phyloP scores from a whole-genome alignment of 179 eudicot species.

The Vitellaria paradoxa region DNA sequence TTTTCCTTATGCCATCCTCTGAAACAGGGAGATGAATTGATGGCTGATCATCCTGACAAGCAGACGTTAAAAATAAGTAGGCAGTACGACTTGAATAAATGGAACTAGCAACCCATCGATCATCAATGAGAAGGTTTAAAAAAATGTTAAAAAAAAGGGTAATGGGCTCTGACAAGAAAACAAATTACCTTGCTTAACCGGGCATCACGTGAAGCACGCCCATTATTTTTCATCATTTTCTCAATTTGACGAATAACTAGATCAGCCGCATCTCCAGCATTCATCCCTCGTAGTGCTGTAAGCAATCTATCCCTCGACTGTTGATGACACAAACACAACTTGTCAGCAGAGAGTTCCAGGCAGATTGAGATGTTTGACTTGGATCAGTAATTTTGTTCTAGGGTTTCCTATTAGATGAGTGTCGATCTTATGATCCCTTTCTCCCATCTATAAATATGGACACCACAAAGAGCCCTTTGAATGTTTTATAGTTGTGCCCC shows the following conservation, averaged over 20 bases:
- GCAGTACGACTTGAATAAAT: background rate
- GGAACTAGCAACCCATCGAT: background rate
- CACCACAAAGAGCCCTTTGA: background rate
- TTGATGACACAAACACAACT: slow-evolving; percentile 19
- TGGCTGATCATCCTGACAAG: slow-evolving; percentile 62
- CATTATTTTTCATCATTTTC: slow-evolving; percentile 70
- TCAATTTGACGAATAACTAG: slow-evolving; percentile 91
- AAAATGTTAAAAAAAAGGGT: background rate
- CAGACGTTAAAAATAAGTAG: slow-evolving; percentile 13
- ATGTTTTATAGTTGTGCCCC: background rate
- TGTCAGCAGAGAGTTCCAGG: slow-evolving; percentile 17
- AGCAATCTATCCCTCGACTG: slow-evolving; percentile 92
- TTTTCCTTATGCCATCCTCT: slow-evolving; percentile 56
- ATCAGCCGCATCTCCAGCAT: slow-evolving; percentile 98
- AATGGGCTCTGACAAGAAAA: background rate
- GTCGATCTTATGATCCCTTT: background rate
- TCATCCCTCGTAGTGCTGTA: slow-evolving; percentile 66
- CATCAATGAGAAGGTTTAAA: background rate
- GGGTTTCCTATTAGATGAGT: background rate
- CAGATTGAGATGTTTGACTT: background rate
- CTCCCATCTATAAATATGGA: background rate
- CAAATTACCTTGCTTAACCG: slow-evolving; percentile 53
- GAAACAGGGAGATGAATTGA: slow-evolving; percentile 36
- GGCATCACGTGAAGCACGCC: slow-evolving; percentile 72
- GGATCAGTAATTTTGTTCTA: background rate